Base-by-base conservation (phyloP, 805 yeast genomes). In the Sugiyamaella chiloensis region DNA sequence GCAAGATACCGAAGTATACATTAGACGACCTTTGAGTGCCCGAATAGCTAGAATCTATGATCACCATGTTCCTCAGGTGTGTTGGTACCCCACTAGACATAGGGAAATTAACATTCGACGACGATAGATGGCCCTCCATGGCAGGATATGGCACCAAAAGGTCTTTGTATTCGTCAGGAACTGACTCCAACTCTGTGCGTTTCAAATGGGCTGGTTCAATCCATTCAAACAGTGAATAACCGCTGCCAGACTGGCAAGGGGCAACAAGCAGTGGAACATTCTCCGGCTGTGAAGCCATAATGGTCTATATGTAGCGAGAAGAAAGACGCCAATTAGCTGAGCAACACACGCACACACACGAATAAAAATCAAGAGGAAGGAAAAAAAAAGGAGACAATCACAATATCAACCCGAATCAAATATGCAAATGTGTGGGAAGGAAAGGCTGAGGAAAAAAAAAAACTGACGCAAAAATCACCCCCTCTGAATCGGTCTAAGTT, bases 31-130 rank as follows among this genome's bases (percentile, higher is more conserved):
- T 36, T 9, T 52, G 50, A 12, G 54, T 40, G 7, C 69, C 70
- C 1, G 71, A 63, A 2, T 47, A 41, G 36, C 57, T 55, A 9
- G 69, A 64, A 50, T 66, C 67, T 4, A 67, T 55, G 14, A 68
- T 62, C 0, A 66, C 63, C 20, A 68, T 52, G 44, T 57, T 54
- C 14, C 56, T 40, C 35, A 61, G 50, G 23, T 56, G 59, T 5
- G 36, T 36, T 2, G 67, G 65, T 9, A 50, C 43, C 11, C 27
- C 36, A 19, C 52, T 44, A 24, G 30, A 12, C 20, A 21, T 21
- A 5, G 20, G 21, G 12, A 12, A 21, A 19, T 12, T 12, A 14
- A n/a, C 20, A 26, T 31, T 21, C 12, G 27, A 20, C 16, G 26
- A 7, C 20, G 29, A 40, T 19, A 34, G 44, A 8, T 52, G 41